Evolutionary conservation across 148 eudicot species (phyloP).

Genomic region (Agrostemma githago): DNA sequence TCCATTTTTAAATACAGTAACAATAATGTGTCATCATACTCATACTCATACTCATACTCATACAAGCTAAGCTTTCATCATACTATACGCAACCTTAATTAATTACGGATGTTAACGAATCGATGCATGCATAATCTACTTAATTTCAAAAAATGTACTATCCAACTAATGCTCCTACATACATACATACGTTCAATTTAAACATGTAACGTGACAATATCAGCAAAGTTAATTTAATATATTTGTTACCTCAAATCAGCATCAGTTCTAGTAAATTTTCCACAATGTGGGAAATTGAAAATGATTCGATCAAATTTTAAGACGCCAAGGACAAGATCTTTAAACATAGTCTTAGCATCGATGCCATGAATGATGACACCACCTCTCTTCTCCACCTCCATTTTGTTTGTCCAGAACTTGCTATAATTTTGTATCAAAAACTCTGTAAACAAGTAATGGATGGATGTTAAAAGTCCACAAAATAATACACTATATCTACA

Average conservation of each 20-base stretch:
- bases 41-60: no score
- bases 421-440: slow-evolving; percentile 11
- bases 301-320: slow-evolving; percentile 22
- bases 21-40: no score
- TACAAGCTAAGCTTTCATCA: no score
- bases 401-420: slow-evolving; percentile 2
- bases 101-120: neutral
- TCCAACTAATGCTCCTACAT: no score
- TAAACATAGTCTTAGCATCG: slow-evolving; percentile 22
- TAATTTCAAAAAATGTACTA: no score
- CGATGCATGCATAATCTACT: no score
- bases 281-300: slow-evolving; percentile 26
- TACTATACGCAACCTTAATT: neutral
- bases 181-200: no score
- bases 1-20: neutral
- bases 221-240: no score
- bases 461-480: neutral
- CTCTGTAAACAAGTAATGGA: neutral
- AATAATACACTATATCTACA: neutral
- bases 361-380: slow-evolving; percentile 18
- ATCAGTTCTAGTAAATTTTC: neutral
- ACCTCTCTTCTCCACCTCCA: slow-evolving; percentile 6
- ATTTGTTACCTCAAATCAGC: slow-evolving; percentile 10
- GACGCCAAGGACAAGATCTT: neutral
- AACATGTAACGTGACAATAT: no score